phyloP scores from a whole-genome alignment of 1,139 yeast genomes.

The Saccharomyces hybrid region DNA sequence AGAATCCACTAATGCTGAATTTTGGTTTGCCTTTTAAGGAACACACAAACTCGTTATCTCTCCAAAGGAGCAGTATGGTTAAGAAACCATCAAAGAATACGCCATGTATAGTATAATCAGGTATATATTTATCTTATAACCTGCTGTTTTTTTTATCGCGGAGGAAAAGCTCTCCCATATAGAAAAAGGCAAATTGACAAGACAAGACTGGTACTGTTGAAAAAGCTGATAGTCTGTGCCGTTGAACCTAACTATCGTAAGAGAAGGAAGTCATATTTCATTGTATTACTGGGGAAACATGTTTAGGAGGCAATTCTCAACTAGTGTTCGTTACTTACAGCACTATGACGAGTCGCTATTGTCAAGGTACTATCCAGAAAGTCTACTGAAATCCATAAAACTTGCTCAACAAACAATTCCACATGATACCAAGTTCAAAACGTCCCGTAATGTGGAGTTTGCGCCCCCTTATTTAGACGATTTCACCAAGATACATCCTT shows the following conservation, averaged over 20 bases:
- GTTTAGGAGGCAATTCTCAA: constrained; percentile 11
- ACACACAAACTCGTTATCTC: no score
- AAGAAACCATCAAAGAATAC: no score
- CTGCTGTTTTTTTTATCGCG: neutral
- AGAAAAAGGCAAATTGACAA: neutral
- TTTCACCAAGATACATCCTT: constrained; percentile 46
- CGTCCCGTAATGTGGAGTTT: constrained; percentile 36
- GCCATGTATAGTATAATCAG: no score
- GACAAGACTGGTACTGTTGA: neutral
- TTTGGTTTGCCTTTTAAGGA: no score
- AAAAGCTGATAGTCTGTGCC: neutral
- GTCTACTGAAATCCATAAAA: constrained; percentile 65
- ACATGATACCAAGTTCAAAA: constrained; percentile 29
- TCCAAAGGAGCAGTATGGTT: no score
- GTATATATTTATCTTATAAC: no score
- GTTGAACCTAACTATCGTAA: neutral
- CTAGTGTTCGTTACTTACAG: constrained; percentile 8
- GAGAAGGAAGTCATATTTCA: neutral
- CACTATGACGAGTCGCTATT: constrained; percentile 15
- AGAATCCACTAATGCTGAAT: no score
- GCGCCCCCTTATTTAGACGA: constrained; percentile 59
- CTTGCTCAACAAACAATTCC: constrained; percentile 76
- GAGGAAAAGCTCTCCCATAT: neutral
- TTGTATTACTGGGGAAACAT: neutral
- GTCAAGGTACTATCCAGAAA: constrained; percentile 26